phyloP scores from a whole-genome alignment of 2,329 filamentous ascomycete genomes.

The Pseudogymnoascus sp. region DNA sequence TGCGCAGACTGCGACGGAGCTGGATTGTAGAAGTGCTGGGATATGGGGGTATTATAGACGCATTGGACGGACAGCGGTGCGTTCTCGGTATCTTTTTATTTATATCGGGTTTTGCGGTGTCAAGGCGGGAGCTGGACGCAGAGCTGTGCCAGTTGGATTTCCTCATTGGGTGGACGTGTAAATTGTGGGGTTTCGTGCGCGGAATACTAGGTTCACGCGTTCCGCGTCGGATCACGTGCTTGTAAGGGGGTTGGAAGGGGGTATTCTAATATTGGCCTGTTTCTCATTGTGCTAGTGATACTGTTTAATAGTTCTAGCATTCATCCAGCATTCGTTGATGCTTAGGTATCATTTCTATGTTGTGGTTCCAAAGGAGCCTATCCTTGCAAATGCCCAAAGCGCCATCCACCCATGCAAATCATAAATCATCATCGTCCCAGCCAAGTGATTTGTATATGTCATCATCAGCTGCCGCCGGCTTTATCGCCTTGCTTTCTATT shows the following conservation, averaged over 20 bases:
- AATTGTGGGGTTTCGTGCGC: constrained; percentile 1
- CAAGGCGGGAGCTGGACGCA: background rate
- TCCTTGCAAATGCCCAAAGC: constrained; percentile 9
- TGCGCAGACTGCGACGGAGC: background rate
- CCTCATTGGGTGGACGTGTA: constrained; percentile 10
- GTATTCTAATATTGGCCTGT: background rate
- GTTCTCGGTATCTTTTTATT: background rate
- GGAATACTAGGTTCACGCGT: background rate
- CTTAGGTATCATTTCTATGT: constrained; percentile 8
- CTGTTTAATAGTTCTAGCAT: constrained; percentile 1
- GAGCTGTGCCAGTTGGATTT: constrained; percentile 1
- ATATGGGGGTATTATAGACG: constrained; percentile 4
- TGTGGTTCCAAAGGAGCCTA: constrained; percentile 1
- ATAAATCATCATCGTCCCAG: constrained; percentile 14
- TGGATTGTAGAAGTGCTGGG: background rate
- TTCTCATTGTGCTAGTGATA: background rate
- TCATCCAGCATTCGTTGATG: background rate
- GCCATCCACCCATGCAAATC: constrained; percentile 7
- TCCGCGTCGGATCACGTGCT: constrained; percentile 8
- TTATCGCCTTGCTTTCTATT: background rate
- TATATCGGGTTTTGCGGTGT: background rate
- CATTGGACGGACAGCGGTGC: background rate
- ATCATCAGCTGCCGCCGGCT: background rate
- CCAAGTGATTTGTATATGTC: constrained; percentile 12
- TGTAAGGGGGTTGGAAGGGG: background rate